Evolutionary conservation across 108 stramenopile species (phyloP).

Genomic region (Skeletonema potamos): DNA sequence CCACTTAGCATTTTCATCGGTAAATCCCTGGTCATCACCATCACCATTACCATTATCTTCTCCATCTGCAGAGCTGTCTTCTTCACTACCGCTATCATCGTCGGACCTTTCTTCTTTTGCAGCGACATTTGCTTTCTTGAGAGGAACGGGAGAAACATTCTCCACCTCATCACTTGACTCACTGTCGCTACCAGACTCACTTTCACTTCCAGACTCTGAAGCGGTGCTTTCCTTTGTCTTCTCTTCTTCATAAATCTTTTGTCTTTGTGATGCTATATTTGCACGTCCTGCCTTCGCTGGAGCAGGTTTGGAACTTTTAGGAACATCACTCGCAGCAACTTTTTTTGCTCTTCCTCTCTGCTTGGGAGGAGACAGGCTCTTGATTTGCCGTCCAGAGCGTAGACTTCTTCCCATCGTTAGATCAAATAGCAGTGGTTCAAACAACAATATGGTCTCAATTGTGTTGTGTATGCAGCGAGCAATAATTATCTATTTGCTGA

Average conservation of each 20-base stretch:
- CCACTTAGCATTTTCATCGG: constrained; percentile 78
- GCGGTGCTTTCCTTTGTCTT: not conserved
- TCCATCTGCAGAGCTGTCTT: constrained; percentile 9
- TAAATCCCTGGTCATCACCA: constrained; percentile 35
- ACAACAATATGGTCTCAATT: not conserved
- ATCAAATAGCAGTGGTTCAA: not conserved
- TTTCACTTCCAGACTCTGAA: constrained; percentile 11
- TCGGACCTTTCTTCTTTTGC: not conserved
- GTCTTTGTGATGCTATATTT: not conserved
- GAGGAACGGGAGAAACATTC: constrained; percentile 11
- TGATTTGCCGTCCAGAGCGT: constrained; percentile 38
- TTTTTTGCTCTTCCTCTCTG: constrained; percentile 8
- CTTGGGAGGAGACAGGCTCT: constrained; percentile 40
- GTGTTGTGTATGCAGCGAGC: no score
- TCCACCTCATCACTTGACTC: constrained; percentile 18
- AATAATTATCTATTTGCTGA: no score
- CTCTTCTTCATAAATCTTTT: constrained; percentile 1
- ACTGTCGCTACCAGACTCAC: constrained; percentile 18
- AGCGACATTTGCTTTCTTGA: constrained; percentile 8
- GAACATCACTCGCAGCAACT: constrained; percentile 5
- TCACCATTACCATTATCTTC: constrained; percentile 12
- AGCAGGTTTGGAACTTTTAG: constrained; percentile 6
- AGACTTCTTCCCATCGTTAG: constrained; percentile 30
- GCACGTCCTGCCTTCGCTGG: constrained; percentile 3
- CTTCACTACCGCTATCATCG: constrained; percentile 7